A percentile compares a stretch with the other conserved stretches of the same genome.
phyloP scores from a whole-genome alignment of 2,329 filamentous ascomycete species.

The Coleophoma eucalyptorum region DNA sequence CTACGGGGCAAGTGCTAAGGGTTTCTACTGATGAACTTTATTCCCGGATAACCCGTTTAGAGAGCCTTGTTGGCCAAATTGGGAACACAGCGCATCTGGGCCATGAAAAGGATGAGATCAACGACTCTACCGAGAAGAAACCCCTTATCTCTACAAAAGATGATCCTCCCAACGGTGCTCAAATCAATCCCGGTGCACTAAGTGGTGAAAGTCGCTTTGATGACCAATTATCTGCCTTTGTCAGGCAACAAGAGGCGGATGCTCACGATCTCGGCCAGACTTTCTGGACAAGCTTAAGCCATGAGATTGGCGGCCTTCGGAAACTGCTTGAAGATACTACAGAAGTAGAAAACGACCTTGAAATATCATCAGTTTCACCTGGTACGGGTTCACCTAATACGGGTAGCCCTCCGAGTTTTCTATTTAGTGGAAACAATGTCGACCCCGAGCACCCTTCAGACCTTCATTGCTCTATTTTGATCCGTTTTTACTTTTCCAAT shows the following conservation, averaged over 20 bases:
- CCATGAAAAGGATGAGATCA: not conserved
- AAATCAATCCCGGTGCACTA: no score
- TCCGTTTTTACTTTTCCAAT: slow-evolving; percentile 1
- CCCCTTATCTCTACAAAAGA: no score
- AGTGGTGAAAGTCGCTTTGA: not conserved
- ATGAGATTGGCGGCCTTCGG: not conserved
- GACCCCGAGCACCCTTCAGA: not conserved
- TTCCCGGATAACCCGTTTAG: not conserved
- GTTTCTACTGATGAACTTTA: not conserved
- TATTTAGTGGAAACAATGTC: no score
- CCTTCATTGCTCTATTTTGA: not conserved
- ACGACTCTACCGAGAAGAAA: not conserved
- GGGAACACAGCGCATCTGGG: not conserved
- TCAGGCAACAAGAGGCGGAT: not conserved
- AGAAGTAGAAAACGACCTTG: not conserved
- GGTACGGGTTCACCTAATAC: not conserved
- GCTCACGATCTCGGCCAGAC: not conserved
- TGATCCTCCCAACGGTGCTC: no score
- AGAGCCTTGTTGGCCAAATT: not conserved
- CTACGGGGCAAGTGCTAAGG: not conserved
- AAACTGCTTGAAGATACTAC: not conserved
- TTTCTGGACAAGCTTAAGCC: not conserved
- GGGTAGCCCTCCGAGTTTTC: not conserved
- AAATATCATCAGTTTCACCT: not conserved
- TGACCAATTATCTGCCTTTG: not conserved